phyloP scores from a whole-genome alignment of 768 basidiomycete species.

The Filobasidium wieringae region DNA sequence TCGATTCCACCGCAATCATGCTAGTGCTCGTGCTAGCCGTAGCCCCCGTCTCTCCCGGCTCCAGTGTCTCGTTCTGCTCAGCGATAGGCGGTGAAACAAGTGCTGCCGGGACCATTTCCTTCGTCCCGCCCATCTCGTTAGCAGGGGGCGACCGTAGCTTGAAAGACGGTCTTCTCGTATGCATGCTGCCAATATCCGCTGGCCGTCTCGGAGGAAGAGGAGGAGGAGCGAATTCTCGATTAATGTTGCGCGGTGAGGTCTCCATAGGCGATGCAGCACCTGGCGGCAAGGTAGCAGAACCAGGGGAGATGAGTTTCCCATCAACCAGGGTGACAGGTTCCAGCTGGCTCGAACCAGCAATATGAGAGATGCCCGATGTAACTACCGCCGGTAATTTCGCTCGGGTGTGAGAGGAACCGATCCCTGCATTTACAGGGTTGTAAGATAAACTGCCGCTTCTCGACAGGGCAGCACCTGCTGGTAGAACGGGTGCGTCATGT shows the following conservation, averaged over 20 bases:
- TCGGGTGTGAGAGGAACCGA: slow-evolving; percentile 11
- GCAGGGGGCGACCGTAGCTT: neutral
- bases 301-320: neutral
- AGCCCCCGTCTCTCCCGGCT: no score
- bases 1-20: no score
- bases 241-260: neutral
- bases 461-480: slow-evolving; percentile 23
- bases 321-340: neutral
- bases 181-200: neutral
- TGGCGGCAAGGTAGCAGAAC: neutral
- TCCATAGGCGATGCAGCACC: neutral
- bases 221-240: neutral
- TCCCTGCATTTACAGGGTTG: slow-evolving; percentile 17
- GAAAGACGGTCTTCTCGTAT: neutral
- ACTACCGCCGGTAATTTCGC: slow-evolving; percentile 6
- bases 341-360: neutral
- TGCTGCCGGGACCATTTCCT: no score
- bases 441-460: slow-evolving; percentile 22
- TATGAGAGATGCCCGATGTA: neutral
- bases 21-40: no score
- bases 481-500: slow-evolving; percentile 15
- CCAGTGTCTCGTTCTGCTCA: no score
- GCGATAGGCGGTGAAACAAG: no score
- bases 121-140: neutral
- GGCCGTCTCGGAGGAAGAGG: neutral